These are phyloP conservation scores for Candida dubliniensis DNA, from an alignment of 1,139 yeast genomes.

Conservation along the genomic window DNA sequence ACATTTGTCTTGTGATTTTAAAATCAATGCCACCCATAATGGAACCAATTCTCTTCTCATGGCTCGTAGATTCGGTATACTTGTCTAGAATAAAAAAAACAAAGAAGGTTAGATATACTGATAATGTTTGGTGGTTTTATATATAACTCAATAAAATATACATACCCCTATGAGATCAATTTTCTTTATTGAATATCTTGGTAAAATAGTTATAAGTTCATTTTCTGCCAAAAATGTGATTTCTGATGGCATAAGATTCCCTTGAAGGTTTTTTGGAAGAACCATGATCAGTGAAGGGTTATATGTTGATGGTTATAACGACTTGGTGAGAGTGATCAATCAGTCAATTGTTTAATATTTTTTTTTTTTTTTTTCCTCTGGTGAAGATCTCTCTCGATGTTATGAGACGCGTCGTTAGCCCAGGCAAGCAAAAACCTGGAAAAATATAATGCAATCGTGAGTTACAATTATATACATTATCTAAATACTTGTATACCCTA, in stretches of 20 bases:
- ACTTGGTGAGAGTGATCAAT: no score
- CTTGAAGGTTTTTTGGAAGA: constrained; percentile 55
- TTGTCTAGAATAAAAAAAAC: constrained; percentile 26
- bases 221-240: constrained; percentile 84
- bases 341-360: not conserved
- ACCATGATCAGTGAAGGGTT: constrained; percentile 46
- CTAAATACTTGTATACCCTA: not conserved
- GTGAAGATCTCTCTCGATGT: not conserved
- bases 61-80: constrained; percentile 58
- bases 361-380: not conserved
- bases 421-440: no score
- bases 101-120: not conserved
- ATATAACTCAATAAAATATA: constrained; percentile 10
- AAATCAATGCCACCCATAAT: constrained; percentile 81
- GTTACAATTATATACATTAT: not conserved
- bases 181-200: constrained; percentile 68
- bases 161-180: constrained; percentile 63
- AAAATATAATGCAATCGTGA: no score
- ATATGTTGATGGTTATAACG: not conserved
- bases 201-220: constrained; percentile 68
- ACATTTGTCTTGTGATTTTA: constrained; percentile 84
- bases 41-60: constrained; percentile 75
- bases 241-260: constrained; percentile 73
- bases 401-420: constrained; percentile 1
- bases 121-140: constrained; percentile 14